A percentile compares a stretch with the other conserved stretches of the same genome.
phyloP scores from a whole-genome alignment of 2,329 filamentous ascomycete species.

The Penicillium griseofulvum region DNA sequence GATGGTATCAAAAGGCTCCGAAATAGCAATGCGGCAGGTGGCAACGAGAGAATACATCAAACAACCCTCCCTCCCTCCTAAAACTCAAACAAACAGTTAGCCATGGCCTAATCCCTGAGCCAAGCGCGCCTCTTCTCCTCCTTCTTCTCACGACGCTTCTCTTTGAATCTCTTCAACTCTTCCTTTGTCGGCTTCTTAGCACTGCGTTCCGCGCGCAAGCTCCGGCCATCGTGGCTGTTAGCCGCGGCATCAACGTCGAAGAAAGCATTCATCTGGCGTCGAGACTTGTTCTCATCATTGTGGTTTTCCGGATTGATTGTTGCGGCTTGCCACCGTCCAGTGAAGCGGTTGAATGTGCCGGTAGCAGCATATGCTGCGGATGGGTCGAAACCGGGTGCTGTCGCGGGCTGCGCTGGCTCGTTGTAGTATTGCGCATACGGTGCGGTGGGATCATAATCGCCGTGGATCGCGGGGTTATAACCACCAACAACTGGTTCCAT shows the following conservation, averaged over 20 bases:
- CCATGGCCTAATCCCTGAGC: constrained; percentile 66
- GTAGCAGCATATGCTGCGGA: constrained; percentile 61
- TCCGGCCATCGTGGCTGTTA: constrained; percentile 84
- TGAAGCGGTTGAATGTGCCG: constrained; percentile 87
- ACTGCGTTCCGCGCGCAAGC: constrained; percentile 84
- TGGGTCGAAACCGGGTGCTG: constrained; percentile 36
- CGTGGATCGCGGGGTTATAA: constrained; percentile 95
- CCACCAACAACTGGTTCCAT: constrained; percentile 59
- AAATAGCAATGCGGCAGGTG: constrained; percentile 13
- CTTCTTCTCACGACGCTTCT: constrained; percentile 84
- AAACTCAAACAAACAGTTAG: constrained; percentile 30
- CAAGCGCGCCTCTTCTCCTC: constrained; percentile 92
- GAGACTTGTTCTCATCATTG: constrained; percentile 82
- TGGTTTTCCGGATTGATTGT: constrained; percentile 70
- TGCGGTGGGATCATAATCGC: constrained; percentile 93
- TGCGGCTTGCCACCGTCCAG: constrained; percentile 72
- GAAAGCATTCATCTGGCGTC: constrained; percentile 85
- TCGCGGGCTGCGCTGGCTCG: constrained; percentile 29
- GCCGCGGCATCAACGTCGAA: constrained; percentile 95
- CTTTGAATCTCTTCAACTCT: constrained; percentile 86
- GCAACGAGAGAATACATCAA: constrained; percentile 9
- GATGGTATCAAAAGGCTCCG: constrained; percentile 16
- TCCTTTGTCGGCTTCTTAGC: constrained; percentile 79
- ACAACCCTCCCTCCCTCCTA: neutral
- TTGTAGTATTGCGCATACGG: constrained; percentile 72